Percentiles rank a stretch among this genome's conserved stretches.
Evolutionary conservation across 2,329 filamentous ascomycete species (phyloP).

Genomic region (Mariannaea elegans): DNA sequence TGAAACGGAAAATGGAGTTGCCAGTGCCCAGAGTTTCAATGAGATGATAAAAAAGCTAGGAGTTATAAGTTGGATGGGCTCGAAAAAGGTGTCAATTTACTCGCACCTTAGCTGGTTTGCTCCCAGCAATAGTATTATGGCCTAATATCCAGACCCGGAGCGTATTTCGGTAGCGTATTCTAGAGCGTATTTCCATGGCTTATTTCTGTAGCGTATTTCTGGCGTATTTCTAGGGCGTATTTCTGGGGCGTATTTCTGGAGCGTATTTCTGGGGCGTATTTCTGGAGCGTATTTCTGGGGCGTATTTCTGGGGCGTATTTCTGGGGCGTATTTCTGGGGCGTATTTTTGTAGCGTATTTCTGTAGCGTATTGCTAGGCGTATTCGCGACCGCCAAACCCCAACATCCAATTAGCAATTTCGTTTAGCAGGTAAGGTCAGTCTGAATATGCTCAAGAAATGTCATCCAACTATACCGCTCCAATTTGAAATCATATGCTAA

Average conservation of each 20-base stretch:
- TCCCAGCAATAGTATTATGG: too few relatives aligned
- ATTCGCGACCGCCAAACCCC: background rate
- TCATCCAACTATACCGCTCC: background rate
- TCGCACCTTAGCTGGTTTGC: too few relatives aligned
- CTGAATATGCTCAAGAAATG: background rate
- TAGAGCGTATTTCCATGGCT: too few relatives aligned
- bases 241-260: background rate
- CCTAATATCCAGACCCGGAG: too few relatives aligned
- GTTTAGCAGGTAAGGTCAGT: background rate
- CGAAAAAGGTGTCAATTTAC: too few relatives aligned
- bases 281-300: background rate
- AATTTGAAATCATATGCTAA: background rate
- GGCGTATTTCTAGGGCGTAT: background rate
- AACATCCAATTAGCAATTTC: background rate
- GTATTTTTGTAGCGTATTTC: background rate
- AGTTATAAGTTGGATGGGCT: too few relatives aligned
- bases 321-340: background rate
- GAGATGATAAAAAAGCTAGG: too few relatives aligned
- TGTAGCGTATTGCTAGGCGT: background rate
- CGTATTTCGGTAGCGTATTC: too few relatives aligned
- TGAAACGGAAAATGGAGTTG: constrained; percentile 13
- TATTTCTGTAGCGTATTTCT: background rate
- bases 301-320: background rate
- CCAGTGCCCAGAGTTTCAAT: constrained; percentile 1
- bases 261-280: background rate